These are phyloP conservation scores for Zasmidium citrigriseum DNA, from an alignment of 2,329 filamentous ascomycete species.

Conservation along the genomic window DNA sequence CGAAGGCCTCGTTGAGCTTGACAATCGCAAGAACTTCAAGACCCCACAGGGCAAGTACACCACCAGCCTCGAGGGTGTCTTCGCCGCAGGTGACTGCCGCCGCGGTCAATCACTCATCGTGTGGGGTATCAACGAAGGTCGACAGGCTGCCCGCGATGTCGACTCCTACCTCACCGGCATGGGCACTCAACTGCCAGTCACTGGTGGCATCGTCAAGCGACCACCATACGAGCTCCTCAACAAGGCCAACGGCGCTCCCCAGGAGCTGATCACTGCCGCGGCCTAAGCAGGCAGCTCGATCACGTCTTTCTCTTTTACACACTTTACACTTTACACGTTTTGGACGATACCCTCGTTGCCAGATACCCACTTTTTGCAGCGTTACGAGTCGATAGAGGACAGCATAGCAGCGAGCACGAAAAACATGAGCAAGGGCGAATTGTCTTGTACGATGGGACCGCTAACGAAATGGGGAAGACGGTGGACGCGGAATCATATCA, in stretches of 20 bases:
- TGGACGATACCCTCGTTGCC: conserved; percentile 21
- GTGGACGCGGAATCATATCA: conserved; percentile 9
- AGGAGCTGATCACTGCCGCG: conserved; percentile 37
- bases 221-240: conserved; percentile 70
- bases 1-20: conserved; percentile 85
- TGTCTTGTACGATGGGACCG: conserved; percentile 14
- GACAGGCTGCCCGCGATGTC: conserved; percentile 87
- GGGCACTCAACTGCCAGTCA: conserved; percentile 78
- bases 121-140: conserved; percentile 98
- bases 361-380: conserved; percentile 33
- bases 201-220: conserved; percentile 87
- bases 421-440: neutral
- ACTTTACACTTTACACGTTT: conserved; percentile 5
- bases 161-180: conserved; percentile 80
- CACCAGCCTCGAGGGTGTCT: conserved; percentile 85
- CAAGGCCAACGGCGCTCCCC: conserved; percentile 40
- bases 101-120: conserved; percentile 95
- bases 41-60: conserved; percentile 83
- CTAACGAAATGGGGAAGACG: conserved; percentile 8
- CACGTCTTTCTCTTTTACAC: conserved; percentile 1
- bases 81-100: conserved; percentile 92
- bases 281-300: conserved; percentile 17
- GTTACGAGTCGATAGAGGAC: conserved; percentile 19
- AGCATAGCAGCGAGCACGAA: conserved; percentile 9
- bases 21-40: conserved; percentile 94